Conservation (phyloP, 73 alveolate species). For the Tetrahymena malaccensis region DNA sequence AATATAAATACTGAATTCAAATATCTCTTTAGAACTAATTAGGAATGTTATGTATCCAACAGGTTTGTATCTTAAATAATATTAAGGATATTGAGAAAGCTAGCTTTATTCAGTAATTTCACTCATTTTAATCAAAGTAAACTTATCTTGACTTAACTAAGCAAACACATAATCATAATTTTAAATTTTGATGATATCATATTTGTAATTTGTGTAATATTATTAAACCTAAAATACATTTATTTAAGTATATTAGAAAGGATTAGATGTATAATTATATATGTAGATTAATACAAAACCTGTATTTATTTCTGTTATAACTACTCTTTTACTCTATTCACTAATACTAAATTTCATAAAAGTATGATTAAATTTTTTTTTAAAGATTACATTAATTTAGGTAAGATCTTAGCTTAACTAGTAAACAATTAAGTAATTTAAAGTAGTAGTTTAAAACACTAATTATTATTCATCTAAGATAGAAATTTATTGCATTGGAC, state of each 20-base stretch:
- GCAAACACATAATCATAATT: background rate
- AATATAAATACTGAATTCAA: background rate
- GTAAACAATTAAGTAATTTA: too few relatives aligned
- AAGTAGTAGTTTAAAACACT: background rate
- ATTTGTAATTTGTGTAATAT: too few relatives aligned
- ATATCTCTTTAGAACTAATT: background rate
- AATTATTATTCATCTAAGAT: background rate
- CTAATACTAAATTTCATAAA: background rate
- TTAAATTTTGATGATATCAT: background rate
- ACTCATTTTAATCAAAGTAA: background rate
- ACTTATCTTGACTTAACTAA: background rate
- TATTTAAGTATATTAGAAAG: background rate
- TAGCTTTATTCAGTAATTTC: background rate
- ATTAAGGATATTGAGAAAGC: background rate
- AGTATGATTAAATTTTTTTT: too few relatives aligned
- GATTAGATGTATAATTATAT: background rate
- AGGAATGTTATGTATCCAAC: background rate
- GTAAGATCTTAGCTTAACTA: background rate
- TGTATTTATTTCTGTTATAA: too few relatives aligned
- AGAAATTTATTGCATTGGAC: background rate
- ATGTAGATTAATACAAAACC: too few relatives aligned
- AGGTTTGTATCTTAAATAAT: background rate
- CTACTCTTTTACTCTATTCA: too few relatives aligned
- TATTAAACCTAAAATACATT: too few relatives aligned
- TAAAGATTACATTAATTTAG: too few relatives aligned